Evolutionary conservation across 768 basidiomycete genomes (phyloP).

Genomic region (Termitomyces sp.): DNA sequence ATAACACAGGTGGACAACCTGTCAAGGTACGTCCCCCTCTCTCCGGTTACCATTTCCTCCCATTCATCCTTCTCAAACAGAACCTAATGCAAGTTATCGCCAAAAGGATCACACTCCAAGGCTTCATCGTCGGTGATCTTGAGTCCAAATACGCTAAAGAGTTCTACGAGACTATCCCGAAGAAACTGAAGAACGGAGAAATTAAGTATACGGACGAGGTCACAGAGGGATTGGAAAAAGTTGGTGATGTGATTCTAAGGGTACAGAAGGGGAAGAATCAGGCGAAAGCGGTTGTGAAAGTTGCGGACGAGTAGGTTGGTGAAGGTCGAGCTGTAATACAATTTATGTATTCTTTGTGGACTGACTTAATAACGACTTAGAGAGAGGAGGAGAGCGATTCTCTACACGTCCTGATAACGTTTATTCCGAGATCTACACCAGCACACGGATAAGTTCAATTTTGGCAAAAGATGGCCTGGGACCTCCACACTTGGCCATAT

Average conservation of each 20-base stretch:
- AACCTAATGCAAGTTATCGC: slow-evolving; percentile 35
- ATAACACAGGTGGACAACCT: slow-evolving; percentile 27
- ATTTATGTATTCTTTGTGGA: no score
- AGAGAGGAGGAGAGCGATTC: no score
- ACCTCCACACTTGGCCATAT: no score
- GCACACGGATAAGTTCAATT: no score
- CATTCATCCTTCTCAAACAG: slow-evolving; percentile 12
- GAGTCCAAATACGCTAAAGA: slow-evolving; percentile 32
- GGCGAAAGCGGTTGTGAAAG: slow-evolving; percentile 31
- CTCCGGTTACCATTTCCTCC: no score
- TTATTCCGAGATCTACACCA: no score
- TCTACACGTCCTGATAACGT: no score
- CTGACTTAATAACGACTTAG: no score
- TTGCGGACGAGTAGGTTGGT: slow-evolving; percentile 25
- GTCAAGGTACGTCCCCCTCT: slow-evolving; percentile 7
- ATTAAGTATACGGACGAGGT: slow-evolving; percentile 46
- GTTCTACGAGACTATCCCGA: slow-evolving; percentile 40
- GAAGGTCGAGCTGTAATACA: no score
- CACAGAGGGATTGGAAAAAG: slow-evolving; percentile 37
- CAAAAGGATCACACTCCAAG: slow-evolving; percentile 36
- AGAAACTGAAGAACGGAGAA: slow-evolving; percentile 39
- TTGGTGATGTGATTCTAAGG: slow-evolving; percentile 30
- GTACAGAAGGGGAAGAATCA: slow-evolving; percentile 33
- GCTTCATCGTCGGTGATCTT: slow-evolving; percentile 34
- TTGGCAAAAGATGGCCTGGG: no score